These are phyloP conservation scores for Vachellia pachyceras DNA, from an alignment of 306 rosid species.

Conservation along the genomic window DNA sequence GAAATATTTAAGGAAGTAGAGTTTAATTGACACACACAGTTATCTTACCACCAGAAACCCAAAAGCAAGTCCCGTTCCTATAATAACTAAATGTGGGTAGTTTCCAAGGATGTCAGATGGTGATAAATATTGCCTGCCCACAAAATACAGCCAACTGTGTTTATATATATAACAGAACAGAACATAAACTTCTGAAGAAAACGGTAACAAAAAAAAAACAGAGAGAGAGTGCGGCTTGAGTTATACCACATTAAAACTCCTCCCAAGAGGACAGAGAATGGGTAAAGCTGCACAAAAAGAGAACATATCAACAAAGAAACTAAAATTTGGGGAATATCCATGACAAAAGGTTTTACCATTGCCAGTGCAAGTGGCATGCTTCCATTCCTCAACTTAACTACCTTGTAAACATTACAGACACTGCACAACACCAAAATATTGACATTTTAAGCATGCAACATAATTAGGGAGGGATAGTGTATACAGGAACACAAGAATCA, in stretches of 20 bases:
- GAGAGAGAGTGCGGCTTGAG: conserved; percentile 9
- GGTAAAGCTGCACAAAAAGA: conserved; percentile 56
- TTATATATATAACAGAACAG: conserved; percentile 21
- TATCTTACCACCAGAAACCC: conserved; percentile 87
- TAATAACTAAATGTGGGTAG: conserved; percentile 78
- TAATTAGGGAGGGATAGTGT: not conserved
- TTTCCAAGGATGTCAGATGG: conserved; percentile 70
- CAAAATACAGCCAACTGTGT: conserved; percentile 15
- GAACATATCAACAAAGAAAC: conserved; percentile 20
- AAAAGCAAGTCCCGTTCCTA: conserved; percentile 91
- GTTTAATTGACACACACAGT: conserved; percentile 20
- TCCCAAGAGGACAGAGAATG: conserved; percentile 73
- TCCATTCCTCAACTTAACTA: conserved; percentile 65
- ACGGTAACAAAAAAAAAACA: not conserved
- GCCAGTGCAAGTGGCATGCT: conserved; percentile 65
- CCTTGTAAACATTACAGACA: conserved; percentile 58
- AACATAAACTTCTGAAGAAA: conserved; percentile 19
- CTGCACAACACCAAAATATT: conserved; percentile 45
- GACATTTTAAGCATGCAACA: not conserved
- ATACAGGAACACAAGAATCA: not conserved
- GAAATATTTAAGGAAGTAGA: conserved; percentile 14
- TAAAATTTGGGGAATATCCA: not conserved
- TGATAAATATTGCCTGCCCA: conserved; percentile 85
- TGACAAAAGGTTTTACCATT: conserved; percentile 52
- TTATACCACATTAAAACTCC: conserved; percentile 83